phyloP scores from a whole-genome alignment of 2,329 filamentous ascomycete genomes.

The Penicillium glabrum region DNA sequence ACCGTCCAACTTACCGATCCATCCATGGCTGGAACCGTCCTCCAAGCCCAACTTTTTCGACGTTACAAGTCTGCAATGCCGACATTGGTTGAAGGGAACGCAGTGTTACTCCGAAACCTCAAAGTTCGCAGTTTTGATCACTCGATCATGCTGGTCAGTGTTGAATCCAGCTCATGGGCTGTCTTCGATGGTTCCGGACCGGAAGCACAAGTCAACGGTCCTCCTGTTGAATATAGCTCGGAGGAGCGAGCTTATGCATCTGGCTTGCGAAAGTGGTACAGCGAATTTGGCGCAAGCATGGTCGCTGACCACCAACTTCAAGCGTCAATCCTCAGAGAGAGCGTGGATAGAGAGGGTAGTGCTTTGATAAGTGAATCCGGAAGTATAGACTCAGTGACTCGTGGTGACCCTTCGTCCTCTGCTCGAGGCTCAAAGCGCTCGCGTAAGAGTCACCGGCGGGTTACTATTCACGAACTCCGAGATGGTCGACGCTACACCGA shows the following conservation, averaged over 20 bases:
- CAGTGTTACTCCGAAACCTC: conserved; percentile 48
- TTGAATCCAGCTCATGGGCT: conserved; percentile 47
- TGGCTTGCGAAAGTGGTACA: conserved; percentile 44
- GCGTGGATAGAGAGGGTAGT: conserved; percentile 27
- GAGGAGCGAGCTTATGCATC: conserved; percentile 39
- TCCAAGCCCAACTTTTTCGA: conserved; percentile 45
- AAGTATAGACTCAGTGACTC: conserved; percentile 28
- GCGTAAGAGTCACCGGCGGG: conserved; percentile 31
- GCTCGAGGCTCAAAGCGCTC: conserved; percentile 27
- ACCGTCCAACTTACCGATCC: conserved; percentile 46
- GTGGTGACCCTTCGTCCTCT: conserved; percentile 23
- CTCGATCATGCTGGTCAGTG: conserved; percentile 42
- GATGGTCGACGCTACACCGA: conserved; percentile 44
- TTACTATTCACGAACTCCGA: conserved; percentile 45
- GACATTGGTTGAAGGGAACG: conserved; percentile 37
- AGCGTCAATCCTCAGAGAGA: conserved; percentile 31
- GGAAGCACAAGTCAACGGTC: conserved; percentile 33
- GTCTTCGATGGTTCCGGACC: conserved; percentile 38
- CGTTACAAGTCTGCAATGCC: conserved; percentile 42
- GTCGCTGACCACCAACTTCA: conserved; percentile 38
- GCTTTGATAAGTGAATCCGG: conserved; percentile 32
- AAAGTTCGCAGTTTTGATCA: conserved; percentile 43
- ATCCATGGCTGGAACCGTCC: conserved; percentile 40
- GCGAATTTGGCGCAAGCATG: conserved; percentile 33
- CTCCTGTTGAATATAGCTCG: conserved; percentile 40